Evolutionary conservation across 768 basidiomycete genomes (phyloP), one percentile per base, ranked within the genome.

Genomic region (Hypholoma fasciculare): DNA sequence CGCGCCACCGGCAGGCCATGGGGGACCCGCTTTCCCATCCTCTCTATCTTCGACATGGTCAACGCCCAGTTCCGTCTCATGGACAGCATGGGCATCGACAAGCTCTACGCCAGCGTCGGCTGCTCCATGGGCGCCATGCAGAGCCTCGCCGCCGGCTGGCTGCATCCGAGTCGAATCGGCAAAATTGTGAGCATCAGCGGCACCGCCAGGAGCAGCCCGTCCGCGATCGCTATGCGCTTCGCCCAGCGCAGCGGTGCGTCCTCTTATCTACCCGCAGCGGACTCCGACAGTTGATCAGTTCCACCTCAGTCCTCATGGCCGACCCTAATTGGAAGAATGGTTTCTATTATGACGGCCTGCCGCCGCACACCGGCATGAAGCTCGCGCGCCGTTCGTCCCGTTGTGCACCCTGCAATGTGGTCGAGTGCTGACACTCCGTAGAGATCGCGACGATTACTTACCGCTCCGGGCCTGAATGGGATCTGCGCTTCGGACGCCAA

Each of bases 321-420:
- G 97, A 99, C 73, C 96, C 96, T 0, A 98, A 98, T 62, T 99
- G 97, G 97, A 99, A 98, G 60, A 88, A 94, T 37, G 97, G 97
- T 4, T 98, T 96, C 73, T 99, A 99, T 71, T 99, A 99, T 69
- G 93, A 96, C 58, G 80, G 82, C 7, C 70, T 96, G n/a, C 97
- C 97, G 1, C 97, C 97, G 0, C 97, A 99, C 69, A 92, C 88
- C 1, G 97, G 97, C 27, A 98, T 99, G 95, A 99, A 99, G 71
- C 84, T 99, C 17, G 97, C 97, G 26, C 84, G 97, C 63, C 97
- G 96, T 97, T 67, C 52, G 74, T 65, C 47, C 26, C 14, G 30
- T 48, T 54, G 2, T 7, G 2, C 8, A 6, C 5, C 30, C 13
- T 19, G 23, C 23, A 23, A 23, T 23, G 23, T 49, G 17, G 20